A percentile compares a stretch with the other conserved stretches of the same genome.
Evolutionary conservation across 2,329 filamentous ascomycete species (phyloP).

Genomic region (Fusarium fracticaudum): DNA sequence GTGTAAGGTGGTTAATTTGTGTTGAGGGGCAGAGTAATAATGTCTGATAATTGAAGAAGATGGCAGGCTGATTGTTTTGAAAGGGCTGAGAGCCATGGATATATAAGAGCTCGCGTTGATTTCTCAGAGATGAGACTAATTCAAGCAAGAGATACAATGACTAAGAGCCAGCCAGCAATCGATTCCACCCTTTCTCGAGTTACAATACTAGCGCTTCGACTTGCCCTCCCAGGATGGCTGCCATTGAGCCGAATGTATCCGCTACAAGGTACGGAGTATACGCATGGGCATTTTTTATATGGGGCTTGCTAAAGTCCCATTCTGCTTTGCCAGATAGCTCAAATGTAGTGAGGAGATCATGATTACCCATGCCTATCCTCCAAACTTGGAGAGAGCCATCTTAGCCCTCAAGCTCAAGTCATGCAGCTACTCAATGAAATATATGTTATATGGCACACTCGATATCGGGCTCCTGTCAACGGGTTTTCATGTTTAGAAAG

Average conservation of each 20-base stretch:
- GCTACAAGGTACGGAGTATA: too few species aligned
- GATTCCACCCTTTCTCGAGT: too few species aligned
- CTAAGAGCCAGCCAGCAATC: not conserved
- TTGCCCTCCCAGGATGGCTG: not conserved
- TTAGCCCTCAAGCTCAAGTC: rapidly evolving
- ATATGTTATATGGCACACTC: rapidly evolving
- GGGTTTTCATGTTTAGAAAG: too few species aligned
- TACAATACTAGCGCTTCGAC: not conserved
- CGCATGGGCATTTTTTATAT: too few species aligned
- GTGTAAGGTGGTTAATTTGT: rapidly evolving
- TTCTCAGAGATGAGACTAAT: too few species aligned
- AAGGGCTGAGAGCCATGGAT: not conserved
- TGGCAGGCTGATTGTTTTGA: too few species aligned
- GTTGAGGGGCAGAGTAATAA: too few species aligned
- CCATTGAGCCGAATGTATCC: not conserved
- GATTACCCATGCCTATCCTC: not conserved
- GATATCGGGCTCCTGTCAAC: too few species aligned
- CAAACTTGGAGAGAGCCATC: not conserved
- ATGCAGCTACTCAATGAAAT: too few species aligned
- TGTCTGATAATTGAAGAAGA: not conserved
- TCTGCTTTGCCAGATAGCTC: too few species aligned
- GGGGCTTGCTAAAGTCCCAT: not conserved
- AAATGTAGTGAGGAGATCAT: not conserved
- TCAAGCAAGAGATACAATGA: not conserved
- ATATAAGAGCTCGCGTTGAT: not conserved